Base-by-base conservation (phyloP, 2,329 filamentous ascomycete species). In the Fusarium domesticum region DNA sequence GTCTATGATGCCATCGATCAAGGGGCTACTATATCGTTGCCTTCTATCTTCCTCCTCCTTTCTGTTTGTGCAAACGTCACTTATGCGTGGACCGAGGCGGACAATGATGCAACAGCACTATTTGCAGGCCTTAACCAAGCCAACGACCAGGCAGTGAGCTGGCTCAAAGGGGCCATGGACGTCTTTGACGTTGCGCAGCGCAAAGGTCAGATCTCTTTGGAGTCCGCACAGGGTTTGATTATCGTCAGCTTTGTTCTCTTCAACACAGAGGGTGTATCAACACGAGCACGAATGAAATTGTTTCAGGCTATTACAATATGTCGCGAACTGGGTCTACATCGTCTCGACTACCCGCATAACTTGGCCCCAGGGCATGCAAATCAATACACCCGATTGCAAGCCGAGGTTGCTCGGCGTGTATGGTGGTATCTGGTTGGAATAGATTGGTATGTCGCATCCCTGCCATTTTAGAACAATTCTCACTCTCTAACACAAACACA, bases 341-440 rank as follows among this genome's bases (percentile, higher is more conserved):
- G 70, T 6, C 49, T 71, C 0, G 71, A 73, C 37, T 58, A 66
- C n/a, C 53, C 63, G 3, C 48, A 53, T 4, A 49, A 53, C 6
- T 37, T 46, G 4, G 20, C 47, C 6, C 42, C 48, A 7, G 50
- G 51, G 1, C 55, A 56, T 3, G 28, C 45, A 15, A 53, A 62
- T 6, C 61, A 58, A 15, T 43, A 47, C 16, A 48, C 49, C 3
- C 60, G 58, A 16, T 12, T 65, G 1, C 58, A 58, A 25, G 56
- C 51, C 5, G 71, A 74, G 42, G 61, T 69, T 30, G 70, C 66
- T 32, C 58, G 71, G 15, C 60, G 71, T 35, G 50, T 72, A 4
- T 74, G 71, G 71, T 74, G 71, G 70, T 69, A 72, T 48, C 56
- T 74, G 6, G 62, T 62, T 8, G 57, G 65, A 1, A 68, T 64